A percentile compares a stretch with the other conserved stretches of the same genome.
These are phyloP conservation scores for Ambrosiella beaveri DNA, from an alignment of 2,329 filamentous ascomycete genomes.

Conservation along the genomic window DNA sequence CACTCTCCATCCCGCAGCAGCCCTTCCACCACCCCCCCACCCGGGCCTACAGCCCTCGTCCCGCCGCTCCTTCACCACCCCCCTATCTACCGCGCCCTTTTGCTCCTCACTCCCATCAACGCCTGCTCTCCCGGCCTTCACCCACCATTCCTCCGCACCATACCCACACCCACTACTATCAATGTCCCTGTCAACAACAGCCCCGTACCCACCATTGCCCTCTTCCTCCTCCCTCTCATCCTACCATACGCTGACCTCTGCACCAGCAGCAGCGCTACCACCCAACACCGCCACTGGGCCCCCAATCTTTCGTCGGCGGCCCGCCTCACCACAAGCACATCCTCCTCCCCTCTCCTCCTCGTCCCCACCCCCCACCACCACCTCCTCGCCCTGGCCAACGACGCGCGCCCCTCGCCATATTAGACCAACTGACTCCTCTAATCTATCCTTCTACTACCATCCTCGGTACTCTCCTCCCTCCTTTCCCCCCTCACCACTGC, in stretches of 20 bases:
- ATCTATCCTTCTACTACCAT: constrained; percentile 1
- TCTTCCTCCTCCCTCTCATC: neutral
- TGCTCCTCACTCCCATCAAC: neutral
- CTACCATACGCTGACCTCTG: neutral
- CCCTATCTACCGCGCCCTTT: neutral
- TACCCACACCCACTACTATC: neutral
- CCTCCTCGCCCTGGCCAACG: neutral
- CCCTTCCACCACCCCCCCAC: neutral
- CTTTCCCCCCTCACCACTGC: neutral
- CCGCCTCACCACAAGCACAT: neutral
- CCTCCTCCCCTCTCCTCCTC: no score
- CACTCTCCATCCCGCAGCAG: neutral
- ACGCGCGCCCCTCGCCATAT: neutral
- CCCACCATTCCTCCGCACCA: neutral
- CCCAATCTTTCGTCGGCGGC: neutral
- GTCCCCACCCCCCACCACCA: neutral
- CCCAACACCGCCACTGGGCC: neutral
- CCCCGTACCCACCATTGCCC: neutral
- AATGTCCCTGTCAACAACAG: neutral
- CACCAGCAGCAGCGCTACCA: neutral
- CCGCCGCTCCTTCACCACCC: neutral
- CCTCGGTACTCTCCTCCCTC: neutral
- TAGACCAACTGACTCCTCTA: neutral
- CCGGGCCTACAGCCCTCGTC: neutral
- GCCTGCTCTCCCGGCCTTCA: neutral